Evolutionary conservation across 192 early-diverging fungal genomes (phyloP), one percentile per base, ranked within the genome.

Genomic region (Allomyces macrogynus): DNA sequence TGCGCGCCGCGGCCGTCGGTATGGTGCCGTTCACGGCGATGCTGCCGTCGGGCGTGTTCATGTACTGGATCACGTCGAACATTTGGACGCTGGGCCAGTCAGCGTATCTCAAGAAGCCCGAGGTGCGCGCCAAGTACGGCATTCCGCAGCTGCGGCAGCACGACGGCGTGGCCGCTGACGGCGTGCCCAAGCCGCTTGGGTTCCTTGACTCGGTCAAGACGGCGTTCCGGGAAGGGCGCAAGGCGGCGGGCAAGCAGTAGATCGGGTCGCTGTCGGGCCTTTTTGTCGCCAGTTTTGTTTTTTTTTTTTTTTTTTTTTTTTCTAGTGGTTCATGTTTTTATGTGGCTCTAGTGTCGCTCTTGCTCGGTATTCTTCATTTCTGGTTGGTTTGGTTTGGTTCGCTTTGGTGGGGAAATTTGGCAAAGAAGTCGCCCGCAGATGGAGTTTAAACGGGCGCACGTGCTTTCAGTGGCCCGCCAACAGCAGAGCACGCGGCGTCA

Each of bases 1-100:
- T 23, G 23, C 24, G n/a, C n/a, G 27, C 23, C n/a, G 22, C 24
- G 63, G 63, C 63, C 4, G 32, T 75, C 67, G 72, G 74, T 22
- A 54, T 75, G 24, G 71, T 75, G 74, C 68, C 72, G 27, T 66
- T 75, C 22, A 68, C 74, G 22, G 69, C 71, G 69, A 66, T 73
- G 23, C 69, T 22, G 64, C 67, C 63, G 69, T 62, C 87, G 86
- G 81, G 74, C 42, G 75, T 92, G 43, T 89, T 95, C 73, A 73
- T 90, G 62, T 92, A 92, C 75, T 91, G 88, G 89, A 72, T 89
- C 63, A 81, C 84, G 61, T 85, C 84, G 67, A 91, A 89, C 73
- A 24, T 80, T 10, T 79, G 83, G 63, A 86, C 87, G 10, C 71
- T 87, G 22, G 65, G 75, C 32, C 92, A 95, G 78, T 77, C 84